A percentile compares a stretch with the other conserved stretches of the same genome.
phyloP scores from a whole-genome alignment of 306 rosid genomes.

The Ammopiptanthus mongolicus region DNA sequence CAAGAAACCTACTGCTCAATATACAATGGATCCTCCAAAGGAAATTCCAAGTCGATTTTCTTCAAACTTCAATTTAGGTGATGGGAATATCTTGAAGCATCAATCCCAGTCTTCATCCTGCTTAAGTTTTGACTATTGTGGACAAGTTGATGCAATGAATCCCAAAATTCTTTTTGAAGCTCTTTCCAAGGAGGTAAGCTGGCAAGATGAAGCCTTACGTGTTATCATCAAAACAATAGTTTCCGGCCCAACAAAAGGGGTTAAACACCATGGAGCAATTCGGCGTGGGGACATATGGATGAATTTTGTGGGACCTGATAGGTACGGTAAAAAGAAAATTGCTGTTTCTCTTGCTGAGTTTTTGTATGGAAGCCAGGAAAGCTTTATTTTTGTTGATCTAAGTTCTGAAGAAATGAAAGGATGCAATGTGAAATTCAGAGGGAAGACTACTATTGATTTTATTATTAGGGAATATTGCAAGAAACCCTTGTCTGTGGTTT shows the following conservation, averaged over 20 bases:
- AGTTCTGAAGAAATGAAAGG: slow-evolving; percentile 46
- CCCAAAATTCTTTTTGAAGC: slow-evolving; percentile 55
- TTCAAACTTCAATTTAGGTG: slow-evolving; percentile 37
- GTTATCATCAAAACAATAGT: slow-evolving; percentile 52
- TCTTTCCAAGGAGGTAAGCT: slow-evolving; percentile 57
- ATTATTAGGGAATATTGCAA: slow-evolving; percentile 62
- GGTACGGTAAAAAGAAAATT: slow-evolving; percentile 61
- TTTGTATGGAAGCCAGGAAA: slow-evolving; percentile 56
- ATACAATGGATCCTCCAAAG: slow-evolving; percentile 34
- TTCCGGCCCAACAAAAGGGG: slow-evolving; percentile 35
- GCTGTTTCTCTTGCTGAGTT: slow-evolving; percentile 70
- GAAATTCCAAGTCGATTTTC: slow-evolving; percentile 40
- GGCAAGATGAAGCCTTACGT: slow-evolving; percentile 75
- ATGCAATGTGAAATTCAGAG: slow-evolving; percentile 63
- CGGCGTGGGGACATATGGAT: slow-evolving; percentile 65
- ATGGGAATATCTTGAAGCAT: slow-evolving; percentile 41
- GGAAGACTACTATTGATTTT: slow-evolving; percentile 74
- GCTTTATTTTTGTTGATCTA: slow-evolving; percentile 55
- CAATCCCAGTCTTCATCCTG: slow-evolving; percentile 46
- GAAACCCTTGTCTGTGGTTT: slow-evolving; percentile 67
- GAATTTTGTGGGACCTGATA: slow-evolving; percentile 77
- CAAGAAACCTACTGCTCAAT: slow-evolving; percentile 34
- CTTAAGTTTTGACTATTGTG: slow-evolving; percentile 47
- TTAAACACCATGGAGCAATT: slow-evolving; percentile 30
- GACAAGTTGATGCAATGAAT: slow-evolving; percentile 48